Percentiles rank a stretch among this genome's conserved stretches.
phyloP scores from a whole-genome alignment of 805 yeast species.

The Candida nitratophila region DNA sequence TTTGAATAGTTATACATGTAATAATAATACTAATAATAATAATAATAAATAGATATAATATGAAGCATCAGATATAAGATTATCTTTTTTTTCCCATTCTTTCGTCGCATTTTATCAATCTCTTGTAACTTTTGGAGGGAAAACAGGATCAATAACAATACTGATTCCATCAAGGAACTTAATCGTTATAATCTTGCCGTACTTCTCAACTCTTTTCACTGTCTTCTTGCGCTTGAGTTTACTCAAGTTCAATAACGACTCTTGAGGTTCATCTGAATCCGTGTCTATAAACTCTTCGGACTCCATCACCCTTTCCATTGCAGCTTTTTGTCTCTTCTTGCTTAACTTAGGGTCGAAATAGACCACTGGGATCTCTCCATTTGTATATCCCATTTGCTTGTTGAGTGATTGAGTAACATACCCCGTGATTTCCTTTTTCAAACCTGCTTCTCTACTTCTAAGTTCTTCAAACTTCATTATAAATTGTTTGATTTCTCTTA shows the following conservation, averaged over 20 bases:
- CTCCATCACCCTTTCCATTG: background rate
- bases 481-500: constrained; percentile 36
- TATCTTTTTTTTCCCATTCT: too few species aligned
- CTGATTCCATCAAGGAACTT: constrained; percentile 30
- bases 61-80: too few species aligned
- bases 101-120: constrained; percentile 7
- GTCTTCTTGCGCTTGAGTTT: constrained; percentile 19
- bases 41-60: background rate
- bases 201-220: constrained; percentile 16
- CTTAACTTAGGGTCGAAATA: background rate
- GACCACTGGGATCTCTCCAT: background rate
- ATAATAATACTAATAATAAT: background rate
- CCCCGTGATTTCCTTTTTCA: constrained; percentile 22
- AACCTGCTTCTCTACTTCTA: constrained; percentile 27
- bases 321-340: background rate
- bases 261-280: constrained; percentile 2
- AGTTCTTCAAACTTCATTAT: constrained; percentile 30
- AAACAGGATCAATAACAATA: constrained; percentile 34
- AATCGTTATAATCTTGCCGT: constrained; percentile 32
- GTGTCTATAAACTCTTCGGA: background rate
- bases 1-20: background rate
- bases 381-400: background rate
- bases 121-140: constrained; percentile 10
- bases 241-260: constrained; percentile 6
- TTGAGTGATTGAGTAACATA: constrained; percentile 4